Base-by-base conservation (phyloP, 805 yeast genomes). In the Ogataea haglerorum region DNA sequence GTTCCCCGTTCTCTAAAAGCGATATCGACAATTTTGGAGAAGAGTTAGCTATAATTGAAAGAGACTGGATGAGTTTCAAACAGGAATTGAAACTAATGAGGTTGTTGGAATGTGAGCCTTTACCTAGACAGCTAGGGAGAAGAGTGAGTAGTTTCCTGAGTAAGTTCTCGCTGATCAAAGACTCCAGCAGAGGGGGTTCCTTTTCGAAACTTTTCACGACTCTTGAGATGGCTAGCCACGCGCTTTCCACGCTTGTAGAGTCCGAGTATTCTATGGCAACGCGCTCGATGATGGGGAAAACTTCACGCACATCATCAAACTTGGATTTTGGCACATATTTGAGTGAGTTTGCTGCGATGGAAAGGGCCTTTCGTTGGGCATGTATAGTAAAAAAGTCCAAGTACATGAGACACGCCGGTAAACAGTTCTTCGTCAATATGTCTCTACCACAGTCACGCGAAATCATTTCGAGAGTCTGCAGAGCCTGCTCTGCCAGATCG, bases 401-500 rank as follows among this genome's bases (percentile, higher is more conserved):
- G 54, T 79, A 86, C 53, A 76, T 77, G 32, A 93, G 61, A 46
- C 86, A 81, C 0, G 85, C 76, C 6, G 69, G 63, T 7, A 90
- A 59, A 7, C 89, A 82, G 27, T 83, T 82, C 40, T 77, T 73
- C 15, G 68, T 58, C 28, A 87, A 63, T 10, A 86, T 68, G 21
- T 67, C 72, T 30, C 63, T 57, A 2, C 82, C 76, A 16, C 73
- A 65, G 22, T 71, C 71, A 43, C 80, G 64, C 1, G 89, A 78
- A 12, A 84, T 76, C 58, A 76, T 69, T 55, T 82, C 90, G 33
- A 84, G 64, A 0, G 90, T 79, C 54, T 82, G 90, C 29, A 89
- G 63, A 0, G 89, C 88, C 61, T 90, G 96, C 57, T 91, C 99
- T 0, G 96, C 95, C 39, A 91, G 68, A 58, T 91, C 99, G 39